Evolutionary conservation across 192 early-diverging fungal genomes (phyloP).

Genomic region (Irineochytrium annulatum): DNA sequence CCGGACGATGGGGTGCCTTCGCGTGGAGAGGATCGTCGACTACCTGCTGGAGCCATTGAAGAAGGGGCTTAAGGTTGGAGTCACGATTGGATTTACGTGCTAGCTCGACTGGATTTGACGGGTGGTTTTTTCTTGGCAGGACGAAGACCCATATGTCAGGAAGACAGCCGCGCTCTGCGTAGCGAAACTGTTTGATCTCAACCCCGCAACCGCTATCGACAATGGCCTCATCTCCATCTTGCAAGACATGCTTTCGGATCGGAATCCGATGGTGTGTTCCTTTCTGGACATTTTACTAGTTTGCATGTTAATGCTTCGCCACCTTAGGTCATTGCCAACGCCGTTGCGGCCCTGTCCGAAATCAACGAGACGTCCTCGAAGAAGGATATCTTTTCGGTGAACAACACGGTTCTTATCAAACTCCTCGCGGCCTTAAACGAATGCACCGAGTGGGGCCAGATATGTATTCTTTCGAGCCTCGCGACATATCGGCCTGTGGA

Average conservation of each 20-base stretch:
- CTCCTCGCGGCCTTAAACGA: constrained; percentile 90
- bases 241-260: constrained; percentile 86
- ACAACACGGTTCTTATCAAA: constrained; percentile 78
- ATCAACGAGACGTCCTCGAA: constrained; percentile 73
- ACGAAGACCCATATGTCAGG: constrained; percentile 92
- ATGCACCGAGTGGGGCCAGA: constrained; percentile 98
- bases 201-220: constrained; percentile 79
- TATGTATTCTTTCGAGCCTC: constrained; percentile 70
- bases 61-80: constrained; percentile 22
- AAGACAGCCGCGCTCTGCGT: constrained; percentile 95
- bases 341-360: constrained; percentile 88
- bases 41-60: constrained; percentile 79
- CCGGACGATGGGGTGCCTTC: constrained; percentile 95
- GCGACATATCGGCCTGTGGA: constrained; percentile 14
- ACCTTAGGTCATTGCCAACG: constrained; percentile 88
- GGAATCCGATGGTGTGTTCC: constrained; percentile 90
- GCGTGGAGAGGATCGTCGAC: constrained; percentile 85
- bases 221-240: constrained; percentile 86
- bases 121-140: constrained; percentile 62
- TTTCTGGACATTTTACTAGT: neutral
- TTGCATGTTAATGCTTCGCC: neutral
- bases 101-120: neutral
- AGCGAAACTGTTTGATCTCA: constrained; percentile 90
- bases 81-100: neutral
- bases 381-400: constrained; percentile 75